Evolutionary conservation across 2,329 filamentous ascomycete species (phyloP), one percentile per base, ranked within the genome.

Genomic region (Hypoxylon sp.): DNA sequence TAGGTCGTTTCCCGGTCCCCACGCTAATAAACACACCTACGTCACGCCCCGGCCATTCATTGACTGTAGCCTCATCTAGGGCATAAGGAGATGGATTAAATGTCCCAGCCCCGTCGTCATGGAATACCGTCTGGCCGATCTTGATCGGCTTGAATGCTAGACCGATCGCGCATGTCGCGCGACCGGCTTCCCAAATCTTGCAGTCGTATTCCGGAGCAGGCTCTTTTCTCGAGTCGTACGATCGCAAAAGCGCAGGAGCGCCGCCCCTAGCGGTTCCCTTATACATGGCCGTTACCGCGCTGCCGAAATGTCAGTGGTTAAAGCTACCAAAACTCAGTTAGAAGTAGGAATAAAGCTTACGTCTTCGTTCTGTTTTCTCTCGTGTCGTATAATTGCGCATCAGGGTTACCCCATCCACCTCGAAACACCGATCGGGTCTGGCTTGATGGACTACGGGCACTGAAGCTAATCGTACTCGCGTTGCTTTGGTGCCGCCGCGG

Each of bases 111-210:
- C 96, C 96, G 77, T 98, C 95, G 73, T 99, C 96, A 66, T 97
- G 91, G 76, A 99, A 99, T 9, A 94, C 86, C 0, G 94, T 95
- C 79, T 98, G 95, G 2, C 96, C 96, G 41, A 99, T 93, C 71
- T 92, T 91, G 53, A 99, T 94, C 0, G 95, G 94, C 79, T 99
- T 99, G 82, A 99, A 99, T 0, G 96, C 96, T 46, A 98, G 84
- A 0, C 93, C 93, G 0, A 95, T 96, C 0, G 96, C 93, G 58
- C 88, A 93, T 0, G 96, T 99, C n/a, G 96, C 96, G 66, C 96
- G 89, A 10, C 96, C 96, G 3, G 96, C 96, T 81, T 99, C 91
- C 96, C 96, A 99, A 63, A 99, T 96, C 49, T 91, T 97, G 80
- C 94, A 97, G 76, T 97, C 92, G 68, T 93, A 95, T 79, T 98